Evolutionary conservation across 176 grass and related monocot genomes (phyloP).

Genomic region (Lolium rigidum): DNA sequence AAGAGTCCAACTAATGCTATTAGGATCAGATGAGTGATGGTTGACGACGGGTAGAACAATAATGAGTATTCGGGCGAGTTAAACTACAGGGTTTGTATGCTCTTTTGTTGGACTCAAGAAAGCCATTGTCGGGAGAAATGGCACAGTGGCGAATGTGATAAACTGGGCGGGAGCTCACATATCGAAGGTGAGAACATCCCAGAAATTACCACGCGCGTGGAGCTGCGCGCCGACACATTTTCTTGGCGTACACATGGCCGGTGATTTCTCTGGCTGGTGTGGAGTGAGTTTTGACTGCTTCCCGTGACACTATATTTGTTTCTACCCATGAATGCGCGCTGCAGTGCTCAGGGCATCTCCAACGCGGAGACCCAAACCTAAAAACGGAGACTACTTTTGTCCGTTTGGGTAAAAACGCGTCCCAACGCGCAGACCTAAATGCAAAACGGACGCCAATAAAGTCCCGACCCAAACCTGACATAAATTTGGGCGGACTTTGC

Average conservation of each 20-base stretch:
- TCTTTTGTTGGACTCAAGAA: not conserved
- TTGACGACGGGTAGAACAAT: too few relatives aligned
- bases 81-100: not conserved
- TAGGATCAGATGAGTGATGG: not conserved
- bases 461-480: too few relatives aligned
- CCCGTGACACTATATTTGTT: not conserved
- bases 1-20: too few relatives aligned
- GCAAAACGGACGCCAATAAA: too few relatives aligned
- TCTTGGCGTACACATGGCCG: constrained; percentile 26
- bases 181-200: constrained; percentile 1
- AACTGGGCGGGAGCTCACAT: not conserved
- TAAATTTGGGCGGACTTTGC: too few relatives aligned
- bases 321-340: not conserved
- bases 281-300: not conserved
- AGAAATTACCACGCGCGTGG: not conserved
- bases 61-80: not conserved
- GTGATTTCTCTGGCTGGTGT: not conserved
- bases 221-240: constrained; percentile 34
- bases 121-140: not conserved
- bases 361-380: too few relatives aligned
- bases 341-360: not conserved
- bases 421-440: too few relatives aligned
- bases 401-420: too few relatives aligned
- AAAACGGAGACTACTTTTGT: too few relatives aligned
- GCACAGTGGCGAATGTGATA: not conserved